Evolutionary conservation across 2,329 filamentous ascomycete genomes (phyloP).

Genomic region (Dendrostoma leiphaemia): DNA sequence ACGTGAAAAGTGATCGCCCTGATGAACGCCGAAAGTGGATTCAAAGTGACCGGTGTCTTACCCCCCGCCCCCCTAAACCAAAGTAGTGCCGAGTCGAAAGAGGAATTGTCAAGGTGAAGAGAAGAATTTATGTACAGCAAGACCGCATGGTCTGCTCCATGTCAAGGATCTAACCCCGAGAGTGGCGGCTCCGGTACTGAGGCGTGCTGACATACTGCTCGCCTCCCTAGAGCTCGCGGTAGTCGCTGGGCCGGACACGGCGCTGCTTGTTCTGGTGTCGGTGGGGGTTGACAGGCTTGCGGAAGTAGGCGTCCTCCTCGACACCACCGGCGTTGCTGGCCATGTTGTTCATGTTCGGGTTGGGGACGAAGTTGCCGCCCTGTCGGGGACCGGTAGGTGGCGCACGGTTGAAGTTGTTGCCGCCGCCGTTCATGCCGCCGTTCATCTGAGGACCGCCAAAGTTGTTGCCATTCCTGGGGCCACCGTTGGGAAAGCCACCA

Average conservation of each 20-base stretch:
- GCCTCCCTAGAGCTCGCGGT: slow-evolving; percentile 67
- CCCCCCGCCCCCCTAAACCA: too few species aligned
- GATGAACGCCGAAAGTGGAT: not conserved
- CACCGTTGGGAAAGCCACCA: slow-evolving; percentile 22
- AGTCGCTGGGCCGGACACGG: slow-evolving; percentile 83
- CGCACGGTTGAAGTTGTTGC: slow-evolving; percentile 25
- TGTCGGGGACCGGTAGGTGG: slow-evolving; percentile 18
- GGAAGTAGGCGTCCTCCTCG: slow-evolving; percentile 90
- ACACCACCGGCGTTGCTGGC: slow-evolving; percentile 25
- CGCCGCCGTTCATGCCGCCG: slow-evolving; percentile 24
- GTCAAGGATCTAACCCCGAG: not conserved
- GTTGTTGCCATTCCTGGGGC: slow-evolving; percentile 26
- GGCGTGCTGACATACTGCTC: slow-evolving; percentile 5
- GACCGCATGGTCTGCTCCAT: not conserved
- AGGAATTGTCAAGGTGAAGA: not conserved
- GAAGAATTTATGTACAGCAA: not conserved
- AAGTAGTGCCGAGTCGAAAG: not conserved
- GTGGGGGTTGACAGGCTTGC: slow-evolving; percentile 93
- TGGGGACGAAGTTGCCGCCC: slow-evolving; percentile 21
- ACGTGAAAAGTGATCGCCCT: not conserved
- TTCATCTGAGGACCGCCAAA: slow-evolving; percentile 23
- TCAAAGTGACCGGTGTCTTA: not conserved
- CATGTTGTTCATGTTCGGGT: slow-evolving; percentile 29
- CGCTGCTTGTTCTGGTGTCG: slow-evolving; percentile 80
- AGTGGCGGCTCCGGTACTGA: not conserved